Evolutionary conservation across 2,329 filamentous ascomycete species (phyloP), one percentile per base, ranked within the genome.

Genomic region (Aureobasidium sp.): DNA sequence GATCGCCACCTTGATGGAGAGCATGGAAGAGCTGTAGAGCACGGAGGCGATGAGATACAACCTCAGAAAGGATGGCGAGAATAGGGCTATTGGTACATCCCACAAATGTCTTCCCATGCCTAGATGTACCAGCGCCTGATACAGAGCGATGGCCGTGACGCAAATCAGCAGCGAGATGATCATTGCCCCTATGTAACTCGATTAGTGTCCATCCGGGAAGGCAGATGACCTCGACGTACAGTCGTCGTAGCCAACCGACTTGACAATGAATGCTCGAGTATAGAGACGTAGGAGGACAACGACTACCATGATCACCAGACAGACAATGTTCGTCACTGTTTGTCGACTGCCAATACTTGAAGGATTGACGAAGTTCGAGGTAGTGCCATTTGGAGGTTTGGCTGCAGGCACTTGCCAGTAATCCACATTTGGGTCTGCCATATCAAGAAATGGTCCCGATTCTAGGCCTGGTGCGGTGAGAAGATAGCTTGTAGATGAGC

Each of bases 1-100:
- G 24, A 55, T 51, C n/a, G 53, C 44, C n/a, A 55, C n/a, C 17
- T 53, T 55, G 27, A 51, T 37, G 54, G 74, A 63, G 0, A 53
- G 41, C 51, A 53, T 53, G 4, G 40, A 53, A 3, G 51, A 38
- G 51, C 51, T 53, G 40, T 53, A 53, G 12, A 47, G 38, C 7
- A 53, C 32, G 7, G 51, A 37, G 40, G 40, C 39, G 10, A 47
- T 38, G 16, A 53, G 41, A 22, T 53, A 53, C 22, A 39, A 5
- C 40, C 25, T 29, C 6, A 53, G 41, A 19, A 53, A 53, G 32
- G 29, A 14, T 19, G 51, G 51, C 17, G 40, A 47, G 51, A 53
- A 53, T 3, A 17, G 30, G 14, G 51, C 40, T 2, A 53, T 14
- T 12, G 51, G 51, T 1, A 53, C 40, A 22, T 53, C 40, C 16